These are phyloP conservation scores for Globisporangium cederbergense DNA, from an alignment of 352 stramenopile genomes.

Conservation along the genomic window DNA sequence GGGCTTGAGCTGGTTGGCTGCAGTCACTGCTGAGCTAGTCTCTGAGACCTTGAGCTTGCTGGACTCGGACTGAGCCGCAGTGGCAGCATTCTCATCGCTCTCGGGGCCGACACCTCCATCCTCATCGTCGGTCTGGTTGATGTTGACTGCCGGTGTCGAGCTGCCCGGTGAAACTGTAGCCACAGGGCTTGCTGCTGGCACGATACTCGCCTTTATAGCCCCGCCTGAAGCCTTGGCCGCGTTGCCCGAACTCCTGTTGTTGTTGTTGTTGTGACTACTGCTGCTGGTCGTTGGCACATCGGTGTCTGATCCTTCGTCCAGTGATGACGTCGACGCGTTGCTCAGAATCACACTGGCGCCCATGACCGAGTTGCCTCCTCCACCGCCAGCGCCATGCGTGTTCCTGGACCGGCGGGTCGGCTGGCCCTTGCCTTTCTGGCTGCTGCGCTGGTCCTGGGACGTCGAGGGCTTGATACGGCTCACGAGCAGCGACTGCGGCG, in stretches of 20 bases:
- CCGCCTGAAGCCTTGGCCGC: neutral
- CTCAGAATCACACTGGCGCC: slow-evolving; percentile 54
- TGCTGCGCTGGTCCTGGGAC: slow-evolving; percentile 21
- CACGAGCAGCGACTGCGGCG: slow-evolving; percentile 70
- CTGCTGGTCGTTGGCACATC: slow-evolving; percentile 16
- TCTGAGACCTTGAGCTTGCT: slow-evolving; percentile 1
- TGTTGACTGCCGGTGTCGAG: neutral
- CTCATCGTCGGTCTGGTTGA: slow-evolving; percentile 21
- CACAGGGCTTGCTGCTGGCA: neutral
- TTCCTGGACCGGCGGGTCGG: slow-evolving; percentile 31
- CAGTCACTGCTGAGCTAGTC: neutral
- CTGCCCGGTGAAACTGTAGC: neutral
- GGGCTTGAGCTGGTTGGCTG: neutral
- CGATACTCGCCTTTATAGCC: slow-evolving; percentile 1
- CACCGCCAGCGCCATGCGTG: slow-evolving; percentile 12
- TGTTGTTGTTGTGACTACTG: neutral
- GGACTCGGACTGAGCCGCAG: neutral
- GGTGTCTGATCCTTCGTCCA: slow-evolving; percentile 49
- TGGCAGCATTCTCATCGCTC: neutral
- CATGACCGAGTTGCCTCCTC: slow-evolving; percentile 24
- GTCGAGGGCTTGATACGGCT: slow-evolving; percentile 67
- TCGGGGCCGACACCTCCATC: slow-evolving; percentile 3
- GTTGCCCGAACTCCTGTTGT: neutral
- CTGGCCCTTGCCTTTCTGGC: slow-evolving; percentile 21
- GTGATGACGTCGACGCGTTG: slow-evolving; percentile 47